Conservation (phyloP, 1,284 basidiomycete genomes). For the Gymnopus androsaceus region DNA sequence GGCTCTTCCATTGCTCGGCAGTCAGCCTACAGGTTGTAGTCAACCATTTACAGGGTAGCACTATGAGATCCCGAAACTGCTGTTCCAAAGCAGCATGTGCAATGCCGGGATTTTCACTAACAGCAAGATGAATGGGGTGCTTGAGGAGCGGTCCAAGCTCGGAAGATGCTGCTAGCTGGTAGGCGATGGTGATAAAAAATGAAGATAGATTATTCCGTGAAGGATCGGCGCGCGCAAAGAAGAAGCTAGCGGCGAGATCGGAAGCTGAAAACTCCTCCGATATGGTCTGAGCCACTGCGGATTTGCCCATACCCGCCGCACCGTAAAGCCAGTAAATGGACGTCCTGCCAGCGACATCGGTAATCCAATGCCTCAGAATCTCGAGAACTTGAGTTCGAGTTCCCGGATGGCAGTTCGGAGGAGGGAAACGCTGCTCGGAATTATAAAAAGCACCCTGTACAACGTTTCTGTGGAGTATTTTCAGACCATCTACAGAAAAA, state of each 20-base stretch:
- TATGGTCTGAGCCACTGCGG: conserved; percentile 22
- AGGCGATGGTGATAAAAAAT: conserved; percentile 9
- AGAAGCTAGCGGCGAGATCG: conserved; percentile 22
- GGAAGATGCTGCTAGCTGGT: background rate
- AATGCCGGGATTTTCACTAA: background rate
- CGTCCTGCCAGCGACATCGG: background rate
- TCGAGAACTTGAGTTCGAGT: conserved; percentile 5
- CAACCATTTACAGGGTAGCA: conserved; percentile 7
- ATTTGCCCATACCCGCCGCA: conserved; percentile 22
- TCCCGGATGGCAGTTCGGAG: conserved; percentile 8
- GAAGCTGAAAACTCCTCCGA: conserved; percentile 10
- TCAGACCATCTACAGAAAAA: no score
- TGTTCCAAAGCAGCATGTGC: background rate
- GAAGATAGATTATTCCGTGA: background rate
- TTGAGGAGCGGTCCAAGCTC: background rate
- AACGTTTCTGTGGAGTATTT: background rate
- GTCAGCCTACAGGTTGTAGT: background rate
- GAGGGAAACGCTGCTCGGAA: conserved; percentile 10
- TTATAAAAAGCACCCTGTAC: conserved; percentile 4
- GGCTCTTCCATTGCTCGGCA: background rate
- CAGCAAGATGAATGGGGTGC: background rate
- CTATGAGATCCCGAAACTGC: conserved; percentile 12
- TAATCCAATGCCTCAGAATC: background rate
- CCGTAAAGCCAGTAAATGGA: conserved; percentile 21
- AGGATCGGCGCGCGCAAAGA: conserved; percentile 14